Conservation (phyloP, 768 basidiomycete species). For the Termitomyces sp. region DNA sequence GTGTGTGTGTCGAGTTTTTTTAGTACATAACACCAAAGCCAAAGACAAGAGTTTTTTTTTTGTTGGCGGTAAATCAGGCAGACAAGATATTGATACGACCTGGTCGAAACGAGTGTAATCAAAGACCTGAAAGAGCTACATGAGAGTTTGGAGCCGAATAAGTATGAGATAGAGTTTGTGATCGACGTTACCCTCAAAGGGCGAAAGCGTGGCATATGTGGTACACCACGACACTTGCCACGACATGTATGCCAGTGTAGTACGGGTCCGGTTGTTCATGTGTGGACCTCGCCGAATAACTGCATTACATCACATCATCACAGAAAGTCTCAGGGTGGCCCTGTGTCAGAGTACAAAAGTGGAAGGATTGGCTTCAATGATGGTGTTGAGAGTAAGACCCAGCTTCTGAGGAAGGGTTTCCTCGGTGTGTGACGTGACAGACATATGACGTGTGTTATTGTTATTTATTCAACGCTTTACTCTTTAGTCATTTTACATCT, state of each 20-base stretch:
- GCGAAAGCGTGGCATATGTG: no score
- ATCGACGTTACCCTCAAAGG: conserved; percentile 38
- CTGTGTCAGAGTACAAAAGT: conserved; percentile 50
- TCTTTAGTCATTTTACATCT: no score
- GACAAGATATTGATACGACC: conserved; percentile 6
- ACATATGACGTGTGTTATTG: no score
- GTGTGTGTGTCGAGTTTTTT: conserved; percentile 53
- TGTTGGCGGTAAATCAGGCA: conserved; percentile 1
- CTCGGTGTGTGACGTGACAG: conserved; percentile 62
- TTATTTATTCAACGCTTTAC: no score
- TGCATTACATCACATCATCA: no score
- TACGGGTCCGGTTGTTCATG: no score
- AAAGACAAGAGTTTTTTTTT: conserved; percentile 6
- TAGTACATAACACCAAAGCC: conserved; percentile 28
- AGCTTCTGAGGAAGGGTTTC: conserved; percentile 66
- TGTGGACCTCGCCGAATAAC: no score
- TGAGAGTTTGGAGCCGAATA: conserved; percentile 48
- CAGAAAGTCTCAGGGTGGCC: conserved; percentile 27
- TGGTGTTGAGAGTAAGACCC: conserved; percentile 62
- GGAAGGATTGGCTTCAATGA: conserved; percentile 31
- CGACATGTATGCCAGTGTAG: no score
- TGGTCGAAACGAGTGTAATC: conserved; percentile 7
- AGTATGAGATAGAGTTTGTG: conserved; percentile 44
- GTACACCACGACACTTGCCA: no score
- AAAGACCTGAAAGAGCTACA: conserved; percentile 28